Percentiles rank a stretch among this genome's conserved stretches.
Evolutionary conservation across 805 yeast genomes (phyloP).

Genomic region (Brettanomyces anomalus): DNA sequence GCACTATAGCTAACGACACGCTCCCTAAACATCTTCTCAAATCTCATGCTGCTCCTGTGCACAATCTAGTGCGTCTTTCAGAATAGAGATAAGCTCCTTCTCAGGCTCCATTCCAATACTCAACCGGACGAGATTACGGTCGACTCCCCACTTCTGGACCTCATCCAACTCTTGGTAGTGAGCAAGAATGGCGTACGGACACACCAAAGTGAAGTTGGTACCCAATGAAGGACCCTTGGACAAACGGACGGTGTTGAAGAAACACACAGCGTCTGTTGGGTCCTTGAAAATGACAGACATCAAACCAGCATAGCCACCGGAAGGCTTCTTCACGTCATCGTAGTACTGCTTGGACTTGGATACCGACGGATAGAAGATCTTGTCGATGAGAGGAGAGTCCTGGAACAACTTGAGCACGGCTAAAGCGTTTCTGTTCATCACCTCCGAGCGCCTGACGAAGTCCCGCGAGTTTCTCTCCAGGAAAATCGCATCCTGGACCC

Average conservation of each 20-base stretch:
- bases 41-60: conserved; percentile 30
- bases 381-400: conserved; percentile 43
- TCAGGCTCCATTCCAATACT: conserved; percentile 80
- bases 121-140: conserved; percentile 64
- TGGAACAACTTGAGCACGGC: conserved; percentile 45
- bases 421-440: conserved; percentile 48
- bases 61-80: conserved; percentile 43
- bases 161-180: conserved; percentile 77
- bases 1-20: neutral
- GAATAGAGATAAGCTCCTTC: conserved; percentile 40
- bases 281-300: conserved; percentile 64
- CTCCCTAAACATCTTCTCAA: conserved; percentile 3
- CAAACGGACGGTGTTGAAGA: conserved; percentile 59
- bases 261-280: conserved; percentile 56
- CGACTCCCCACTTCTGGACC: conserved; percentile 76
- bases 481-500: conserved; percentile 93
- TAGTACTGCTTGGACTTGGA: conserved; percentile 46
- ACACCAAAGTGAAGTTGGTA: conserved; percentile 79
- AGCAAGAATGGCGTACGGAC: conserved; percentile 84
- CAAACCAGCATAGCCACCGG: conserved; percentile 87
- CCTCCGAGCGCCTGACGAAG: conserved; percentile 53
- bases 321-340: conserved; percentile 55
- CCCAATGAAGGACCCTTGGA: conserved; percentile 91
- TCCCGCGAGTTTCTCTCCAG: conserved; percentile 92
- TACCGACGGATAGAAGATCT: conserved; percentile 63